Conservation (phyloP, 2,329 filamentous ascomycete genomes). For the Zasmidium angulare region DNA sequence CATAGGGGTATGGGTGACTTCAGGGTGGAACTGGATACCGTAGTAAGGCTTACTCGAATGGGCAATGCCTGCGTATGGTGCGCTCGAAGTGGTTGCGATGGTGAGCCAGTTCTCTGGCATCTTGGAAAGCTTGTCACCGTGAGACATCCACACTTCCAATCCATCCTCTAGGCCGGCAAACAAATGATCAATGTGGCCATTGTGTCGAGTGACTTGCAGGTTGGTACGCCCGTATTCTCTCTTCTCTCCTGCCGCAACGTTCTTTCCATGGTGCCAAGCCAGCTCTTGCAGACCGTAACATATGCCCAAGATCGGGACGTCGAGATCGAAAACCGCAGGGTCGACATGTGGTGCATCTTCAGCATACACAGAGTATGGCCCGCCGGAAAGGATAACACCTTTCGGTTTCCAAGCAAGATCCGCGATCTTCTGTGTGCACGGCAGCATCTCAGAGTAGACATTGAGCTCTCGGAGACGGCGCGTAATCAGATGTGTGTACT, state of each 20-base stretch:
- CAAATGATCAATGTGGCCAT: constrained; percentile 70
- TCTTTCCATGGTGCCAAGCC: constrained; percentile 66
- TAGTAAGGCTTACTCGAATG: constrained; percentile 70
- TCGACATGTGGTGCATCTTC: constrained; percentile 75
- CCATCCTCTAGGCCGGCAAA: constrained; percentile 73
- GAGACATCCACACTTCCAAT: constrained; percentile 80
- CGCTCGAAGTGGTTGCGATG: constrained; percentile 74
- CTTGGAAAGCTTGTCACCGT: constrained; percentile 78
- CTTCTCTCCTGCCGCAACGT: constrained; percentile 67
- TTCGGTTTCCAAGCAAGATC: constrained; percentile 78
- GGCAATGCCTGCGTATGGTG: constrained; percentile 76
- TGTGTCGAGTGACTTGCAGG: constrained; percentile 60
- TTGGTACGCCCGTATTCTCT: constrained; percentile 72
- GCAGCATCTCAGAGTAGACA: constrained; percentile 85
- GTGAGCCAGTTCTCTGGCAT: constrained; percentile 72
- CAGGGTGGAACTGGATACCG: constrained; percentile 87
- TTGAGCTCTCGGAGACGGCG: constrained; percentile 74
- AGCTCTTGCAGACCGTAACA: constrained; percentile 71
- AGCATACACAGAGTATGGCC: constrained; percentile 79
- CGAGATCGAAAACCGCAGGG: constrained; percentile 74
- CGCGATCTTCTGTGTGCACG: constrained; percentile 77
- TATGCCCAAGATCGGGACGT: constrained; percentile 61
- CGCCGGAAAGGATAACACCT: constrained; percentile 76
- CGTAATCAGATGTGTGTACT: constrained; percentile 73
- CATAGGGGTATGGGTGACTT: constrained; percentile 70